A percentile compares a stretch with the other conserved stretches of the same genome.
Conservation (phyloP, 805 yeast genomes). For the Lachancea fermentati region DNA sequence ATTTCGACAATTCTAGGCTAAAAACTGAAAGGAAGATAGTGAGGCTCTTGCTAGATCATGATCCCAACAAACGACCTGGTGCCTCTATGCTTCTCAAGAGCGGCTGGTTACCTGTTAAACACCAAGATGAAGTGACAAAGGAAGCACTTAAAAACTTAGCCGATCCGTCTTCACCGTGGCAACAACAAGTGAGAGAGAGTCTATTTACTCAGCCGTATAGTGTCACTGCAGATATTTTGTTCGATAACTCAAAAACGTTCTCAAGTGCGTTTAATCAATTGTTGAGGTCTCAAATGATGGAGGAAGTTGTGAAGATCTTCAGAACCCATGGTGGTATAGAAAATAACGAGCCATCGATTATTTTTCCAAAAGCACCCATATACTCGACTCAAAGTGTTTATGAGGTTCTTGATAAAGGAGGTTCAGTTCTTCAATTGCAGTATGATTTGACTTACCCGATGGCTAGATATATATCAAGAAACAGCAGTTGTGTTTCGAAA, state of each 20-base stretch:
- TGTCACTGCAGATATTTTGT: constrained; percentile 77
- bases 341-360: constrained; percentile 52
- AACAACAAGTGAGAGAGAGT: constrained; percentile 82
- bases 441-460: constrained; percentile 86
- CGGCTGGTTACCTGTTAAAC: constrained; percentile 81
- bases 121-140: constrained; percentile 82
- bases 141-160: constrained; percentile 82
- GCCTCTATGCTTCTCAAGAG: constrained; percentile 72
- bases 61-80: constrained; percentile 72
- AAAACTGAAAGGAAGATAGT: constrained; percentile 65
- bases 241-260: constrained; percentile 44
- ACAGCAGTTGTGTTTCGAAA: constrained; percentile 42
- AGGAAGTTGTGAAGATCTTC: constrained; percentile 58
- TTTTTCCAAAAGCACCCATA: constrained; percentile 80
- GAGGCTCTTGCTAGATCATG: constrained; percentile 62
- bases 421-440: constrained; percentile 83
- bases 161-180: constrained; percentile 92
- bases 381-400: constrained; percentile 63
- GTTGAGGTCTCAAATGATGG: constrained; percentile 53
- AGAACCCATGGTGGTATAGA: constrained; percentile 83
- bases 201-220: constrained; percentile 81
- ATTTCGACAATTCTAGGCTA: constrained; percentile 49
- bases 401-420: constrained; percentile 78
- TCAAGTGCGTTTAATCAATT: constrained; percentile 44
- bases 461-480: constrained; percentile 75